These are phyloP conservation scores for Agaricus sinodeliciosus DNA, from an alignment of 768 basidiomycete species.

Conservation along the genomic window DNA sequence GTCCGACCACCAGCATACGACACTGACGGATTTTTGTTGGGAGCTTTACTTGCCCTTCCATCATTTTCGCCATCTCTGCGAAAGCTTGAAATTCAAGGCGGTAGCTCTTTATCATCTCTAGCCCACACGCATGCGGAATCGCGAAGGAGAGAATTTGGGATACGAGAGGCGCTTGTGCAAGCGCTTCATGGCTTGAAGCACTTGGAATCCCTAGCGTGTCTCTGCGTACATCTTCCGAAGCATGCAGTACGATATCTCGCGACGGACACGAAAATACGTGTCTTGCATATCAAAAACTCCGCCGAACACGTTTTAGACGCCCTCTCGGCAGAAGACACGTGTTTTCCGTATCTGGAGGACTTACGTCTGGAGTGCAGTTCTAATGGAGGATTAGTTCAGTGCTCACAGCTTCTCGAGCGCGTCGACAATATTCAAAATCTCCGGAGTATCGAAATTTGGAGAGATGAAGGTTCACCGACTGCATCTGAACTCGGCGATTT, in stretches of 20 bases:
- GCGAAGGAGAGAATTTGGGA: neutral
- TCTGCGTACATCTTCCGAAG: neutral
- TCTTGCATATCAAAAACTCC: neutral
- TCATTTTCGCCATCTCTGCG: neutral
- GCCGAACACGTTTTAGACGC: neutral
- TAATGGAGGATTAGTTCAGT: neutral
- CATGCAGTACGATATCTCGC: constrained; percentile 4
- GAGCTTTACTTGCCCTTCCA: neutral
- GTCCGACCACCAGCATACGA: neutral
- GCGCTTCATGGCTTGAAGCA: neutral
- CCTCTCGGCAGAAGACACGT: neutral
- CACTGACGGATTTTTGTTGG: neutral
- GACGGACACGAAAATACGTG: neutral
- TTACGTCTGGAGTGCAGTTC: neutral
- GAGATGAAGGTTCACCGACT: neutral
- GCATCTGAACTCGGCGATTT: neutral
- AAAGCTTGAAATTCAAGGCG: neutral
- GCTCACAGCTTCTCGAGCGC: neutral
- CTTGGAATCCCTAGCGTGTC: constrained; percentile 1
- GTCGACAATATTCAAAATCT: neutral
- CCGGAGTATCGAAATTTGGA: neutral
- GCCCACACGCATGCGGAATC: too few species aligned
- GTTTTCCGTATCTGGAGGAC: constrained; percentile 1
- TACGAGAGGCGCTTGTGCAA: neutral
- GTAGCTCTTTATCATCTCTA: neutral